These are phyloP conservation scores for Planoprotostelium fungivorum DNA, from an alignment of 78 protist species.

Conservation along the genomic window DNA sequence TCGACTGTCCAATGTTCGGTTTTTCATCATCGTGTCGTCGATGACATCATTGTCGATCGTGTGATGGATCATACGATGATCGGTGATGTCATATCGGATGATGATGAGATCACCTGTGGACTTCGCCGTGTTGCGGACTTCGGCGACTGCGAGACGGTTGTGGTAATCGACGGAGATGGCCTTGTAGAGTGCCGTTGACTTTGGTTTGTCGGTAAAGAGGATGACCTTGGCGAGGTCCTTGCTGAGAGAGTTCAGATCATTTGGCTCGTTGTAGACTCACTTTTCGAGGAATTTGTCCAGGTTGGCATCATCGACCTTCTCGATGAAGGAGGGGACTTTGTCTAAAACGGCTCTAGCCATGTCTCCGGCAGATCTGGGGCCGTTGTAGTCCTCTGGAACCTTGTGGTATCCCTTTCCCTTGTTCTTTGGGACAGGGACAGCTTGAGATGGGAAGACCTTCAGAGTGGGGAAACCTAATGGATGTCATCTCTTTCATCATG, in stretches of 20 bases:
- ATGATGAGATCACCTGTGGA: neutral
- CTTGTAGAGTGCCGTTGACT: slow-evolving; percentile 47
- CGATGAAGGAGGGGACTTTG: slow-evolving; percentile 17
- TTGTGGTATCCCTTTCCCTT: slow-evolving; percentile 19
- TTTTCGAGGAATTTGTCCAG: slow-evolving; percentile 7
- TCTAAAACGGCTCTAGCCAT: slow-evolving; percentile 8
- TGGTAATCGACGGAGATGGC: slow-evolving; percentile 55
- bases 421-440: neutral
- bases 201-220: slow-evolving; percentile 45
- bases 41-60: too few relatives aligned
- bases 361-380: slow-evolving; percentile 26
- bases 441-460: slow-evolving; percentile 43
- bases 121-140: neutral
- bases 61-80: too few relatives aligned
- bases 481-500: neutral
- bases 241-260: neutral
- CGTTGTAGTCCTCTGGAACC: slow-evolving; percentile 56
- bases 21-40: too few relatives aligned
- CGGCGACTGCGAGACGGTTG: slow-evolving; percentile 26
- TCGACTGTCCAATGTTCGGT: neutral
- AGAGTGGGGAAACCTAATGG: slow-evolving; percentile 56
- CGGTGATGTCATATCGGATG: too few relatives aligned
- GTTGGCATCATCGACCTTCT: slow-evolving; percentile 10
- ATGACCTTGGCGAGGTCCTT: slow-evolving; percentile 32
- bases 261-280: neutral